phyloP scores from a whole-genome alignment of 2,329 filamentous ascomycete genomes.

The Clonostachys byssicola region DNA sequence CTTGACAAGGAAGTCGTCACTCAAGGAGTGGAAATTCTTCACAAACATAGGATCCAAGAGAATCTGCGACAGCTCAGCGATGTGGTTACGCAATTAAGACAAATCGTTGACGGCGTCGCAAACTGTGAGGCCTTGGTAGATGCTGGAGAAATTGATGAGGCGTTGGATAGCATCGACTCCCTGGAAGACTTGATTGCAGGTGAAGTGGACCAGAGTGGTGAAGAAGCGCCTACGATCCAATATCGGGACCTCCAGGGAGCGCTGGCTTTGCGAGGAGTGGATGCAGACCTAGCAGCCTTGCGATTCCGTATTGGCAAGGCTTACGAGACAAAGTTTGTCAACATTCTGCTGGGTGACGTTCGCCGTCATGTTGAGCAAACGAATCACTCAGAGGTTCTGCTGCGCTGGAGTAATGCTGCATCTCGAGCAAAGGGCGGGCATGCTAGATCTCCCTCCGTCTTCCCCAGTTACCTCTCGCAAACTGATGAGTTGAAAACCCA shows the following conservation, averaged over 20 bases:
- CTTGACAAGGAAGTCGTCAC: constrained; percentile 86
- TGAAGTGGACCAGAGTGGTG: constrained; percentile 38
- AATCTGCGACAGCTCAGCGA: constrained; percentile 81
- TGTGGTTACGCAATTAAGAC: constrained; percentile 77
- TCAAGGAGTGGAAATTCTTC: constrained; percentile 79
- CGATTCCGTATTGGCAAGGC: constrained; percentile 80
- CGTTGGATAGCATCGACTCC: constrained; percentile 71
- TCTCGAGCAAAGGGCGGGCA: constrained; percentile 67
- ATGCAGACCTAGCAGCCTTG: constrained; percentile 70
- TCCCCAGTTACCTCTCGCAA: constrained; percentile 75
- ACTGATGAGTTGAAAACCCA: constrained; percentile 67
- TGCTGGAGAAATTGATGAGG: constrained; percentile 75
- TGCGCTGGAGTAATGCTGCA: constrained; percentile 78
- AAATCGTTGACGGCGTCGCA: constrained; percentile 71
- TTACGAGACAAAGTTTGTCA: constrained; percentile 78
- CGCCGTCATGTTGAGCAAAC: constrained; percentile 75
- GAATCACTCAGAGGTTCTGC: constrained; percentile 67
- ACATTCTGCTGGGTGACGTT: constrained; percentile 74
- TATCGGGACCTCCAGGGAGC: constrained; percentile 71
- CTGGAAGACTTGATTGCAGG: constrained; percentile 81
- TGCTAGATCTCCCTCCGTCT: constrained; percentile 60
- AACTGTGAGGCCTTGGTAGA: constrained; percentile 80
- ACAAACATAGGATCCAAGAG: constrained; percentile 74
- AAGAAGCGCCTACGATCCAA: constrained; percentile 21
- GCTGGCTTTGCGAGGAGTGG: constrained; percentile 75